Conservation (phyloP, 106 monocot genomes). For the Apostasia shenzhenica region DNA sequence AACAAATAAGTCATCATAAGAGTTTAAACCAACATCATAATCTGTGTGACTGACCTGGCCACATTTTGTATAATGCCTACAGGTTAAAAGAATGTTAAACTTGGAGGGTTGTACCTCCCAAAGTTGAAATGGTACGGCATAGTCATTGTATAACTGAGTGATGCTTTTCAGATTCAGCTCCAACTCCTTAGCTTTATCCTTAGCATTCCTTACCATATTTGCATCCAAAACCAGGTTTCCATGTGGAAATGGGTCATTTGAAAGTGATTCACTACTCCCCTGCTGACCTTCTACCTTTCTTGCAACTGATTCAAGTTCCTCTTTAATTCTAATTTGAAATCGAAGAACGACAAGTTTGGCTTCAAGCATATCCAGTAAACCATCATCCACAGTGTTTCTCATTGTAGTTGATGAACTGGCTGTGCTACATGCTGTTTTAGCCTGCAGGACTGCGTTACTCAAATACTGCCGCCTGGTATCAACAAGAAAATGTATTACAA, state of each 20-base stretch:
- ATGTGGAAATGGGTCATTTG: conserved; percentile 32
- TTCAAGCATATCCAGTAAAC: conserved; percentile 81
- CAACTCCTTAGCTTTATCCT: conserved; percentile 71
- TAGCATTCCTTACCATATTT: conserved; percentile 38
- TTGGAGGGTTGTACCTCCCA: conserved; percentile 70
- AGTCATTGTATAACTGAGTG: conserved; percentile 97
- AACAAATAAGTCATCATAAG: no score
- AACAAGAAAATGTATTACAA: conserved; percentile 13
- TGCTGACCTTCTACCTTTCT: conserved; percentile 29
- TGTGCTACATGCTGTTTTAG: conserved; percentile 60
- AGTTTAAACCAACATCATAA: no score
- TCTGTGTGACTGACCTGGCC: no score
- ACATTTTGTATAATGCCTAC: no score
- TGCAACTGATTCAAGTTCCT: conserved; percentile 59
- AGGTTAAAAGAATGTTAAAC: background rate
- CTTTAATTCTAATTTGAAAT: conserved; percentile 92
- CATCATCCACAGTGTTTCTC: conserved; percentile 49
- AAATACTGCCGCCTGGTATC: conserved; percentile 73
- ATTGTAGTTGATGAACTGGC: conserved; percentile 16
- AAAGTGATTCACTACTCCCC: conserved; percentile 17
- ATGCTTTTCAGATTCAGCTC: conserved; percentile 80
- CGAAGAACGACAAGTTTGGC: conserved; percentile 86
- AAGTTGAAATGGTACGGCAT: conserved; percentile 88
- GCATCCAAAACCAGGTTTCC: conserved; percentile 30
- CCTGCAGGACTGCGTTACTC: conserved; percentile 91